phyloP scores from a whole-genome alignment of 73 alveolate genomes.

The Uronychia binucleata region DNA sequence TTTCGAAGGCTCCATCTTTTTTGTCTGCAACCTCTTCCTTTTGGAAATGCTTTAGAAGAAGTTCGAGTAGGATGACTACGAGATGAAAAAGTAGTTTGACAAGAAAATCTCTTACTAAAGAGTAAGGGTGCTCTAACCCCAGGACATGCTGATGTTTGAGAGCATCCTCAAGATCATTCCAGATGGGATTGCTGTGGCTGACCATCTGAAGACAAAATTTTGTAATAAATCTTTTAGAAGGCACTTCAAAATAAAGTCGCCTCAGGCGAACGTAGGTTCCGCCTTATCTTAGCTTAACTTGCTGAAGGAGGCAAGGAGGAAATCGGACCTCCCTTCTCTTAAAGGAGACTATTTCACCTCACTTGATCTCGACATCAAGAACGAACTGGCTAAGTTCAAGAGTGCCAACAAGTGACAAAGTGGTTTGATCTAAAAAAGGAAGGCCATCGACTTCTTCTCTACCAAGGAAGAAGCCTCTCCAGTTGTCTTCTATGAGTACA shows the following conservation, averaged over 20 bases:
- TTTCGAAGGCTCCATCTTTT: neutral
- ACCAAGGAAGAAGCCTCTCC: neutral
- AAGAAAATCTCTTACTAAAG: neutral
- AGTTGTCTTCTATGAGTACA: neutral
- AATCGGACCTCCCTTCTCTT: neutral
- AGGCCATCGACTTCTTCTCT: neutral
- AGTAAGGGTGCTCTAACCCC: neutral
- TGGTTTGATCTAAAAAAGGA: too few species aligned
- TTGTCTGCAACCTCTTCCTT: neutral
- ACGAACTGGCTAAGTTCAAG: neutral
- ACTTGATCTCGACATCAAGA: neutral
- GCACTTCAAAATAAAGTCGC: neutral
- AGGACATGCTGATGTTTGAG: neutral
- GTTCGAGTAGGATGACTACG: neutral
- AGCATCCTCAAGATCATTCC: neutral
- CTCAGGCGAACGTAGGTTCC: neutral
- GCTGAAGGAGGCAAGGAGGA: neutral
- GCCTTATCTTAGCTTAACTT: neutral
- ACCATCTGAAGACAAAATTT: neutral
- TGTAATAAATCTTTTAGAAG: neutral
- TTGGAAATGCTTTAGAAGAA: too few species aligned
- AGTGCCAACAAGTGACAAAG: too few species aligned
- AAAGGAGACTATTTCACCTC: neutral
- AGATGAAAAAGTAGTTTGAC: neutral
- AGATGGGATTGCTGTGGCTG: neutral